Evolutionary conservation across 495 filamentous ascomycete genomes (phyloP).

Genomic region (Viridothelium virens): DNA sequence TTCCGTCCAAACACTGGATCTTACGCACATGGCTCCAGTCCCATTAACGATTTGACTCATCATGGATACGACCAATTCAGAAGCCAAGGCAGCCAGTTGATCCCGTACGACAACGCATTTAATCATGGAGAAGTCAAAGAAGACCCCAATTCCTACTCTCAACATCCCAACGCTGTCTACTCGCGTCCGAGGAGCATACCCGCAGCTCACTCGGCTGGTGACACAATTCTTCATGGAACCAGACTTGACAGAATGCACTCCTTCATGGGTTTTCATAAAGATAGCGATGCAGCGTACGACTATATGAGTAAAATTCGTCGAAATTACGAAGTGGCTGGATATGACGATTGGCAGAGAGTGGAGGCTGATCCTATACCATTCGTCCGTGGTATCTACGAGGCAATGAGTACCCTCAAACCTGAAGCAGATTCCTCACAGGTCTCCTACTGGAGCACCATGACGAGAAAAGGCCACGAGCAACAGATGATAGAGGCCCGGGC

Average conservation of each 20-base stretch:
- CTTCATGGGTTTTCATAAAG: not conserved
- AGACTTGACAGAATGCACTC: not conserved
- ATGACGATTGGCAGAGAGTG: not conserved
- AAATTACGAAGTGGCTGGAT: not conserved
- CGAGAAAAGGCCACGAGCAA: slow-evolving; percentile 2
- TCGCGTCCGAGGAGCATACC: not conserved
- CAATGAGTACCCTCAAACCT: not conserved
- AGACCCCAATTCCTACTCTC: no score
- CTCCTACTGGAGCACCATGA: slow-evolving; percentile 6
- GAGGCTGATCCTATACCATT: not conserved
- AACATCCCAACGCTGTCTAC: no score
- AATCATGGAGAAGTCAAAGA: no score
- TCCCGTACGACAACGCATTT: no score
- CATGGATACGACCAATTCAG: no score
- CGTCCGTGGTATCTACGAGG: slow-evolving; percentile 4
- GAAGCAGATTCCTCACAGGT: not conserved
- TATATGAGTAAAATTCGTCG: not conserved
- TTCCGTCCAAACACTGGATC: no score
- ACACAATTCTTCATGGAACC: not conserved
- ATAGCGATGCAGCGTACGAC: not conserved
- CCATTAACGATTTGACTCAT: no score
- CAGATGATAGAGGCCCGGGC: slow-evolving; percentile 1
- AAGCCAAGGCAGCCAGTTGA: no score
- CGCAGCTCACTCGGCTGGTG: not conserved
- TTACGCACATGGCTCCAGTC: no score